Base-by-base conservation (phyloP, 139 green algal species). In the Chlorella sp. region DNA sequence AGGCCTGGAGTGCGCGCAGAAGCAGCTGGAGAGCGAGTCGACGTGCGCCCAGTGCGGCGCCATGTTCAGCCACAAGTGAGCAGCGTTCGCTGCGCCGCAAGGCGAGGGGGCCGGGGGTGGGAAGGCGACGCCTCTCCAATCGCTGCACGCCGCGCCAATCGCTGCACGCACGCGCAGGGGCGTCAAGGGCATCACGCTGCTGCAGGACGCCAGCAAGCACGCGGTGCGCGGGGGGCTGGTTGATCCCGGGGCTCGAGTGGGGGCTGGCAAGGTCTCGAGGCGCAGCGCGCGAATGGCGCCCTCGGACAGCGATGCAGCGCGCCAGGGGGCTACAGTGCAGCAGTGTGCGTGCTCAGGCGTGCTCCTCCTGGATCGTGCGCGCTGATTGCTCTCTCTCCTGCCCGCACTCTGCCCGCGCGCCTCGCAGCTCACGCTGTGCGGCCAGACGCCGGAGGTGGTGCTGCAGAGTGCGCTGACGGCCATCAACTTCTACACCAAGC, bases 401-500 rank as follows among this genome's bases (percentile, higher is more conserved):
- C 51, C 51, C 3, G 51, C 51, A 5, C 51, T 55, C 42, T 55
- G 14, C 42, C 51, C 29, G 51, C 14, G 26, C 42, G 26, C n/a
- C 5, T 30, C 80, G 71, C 72, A 82, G 74, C 62, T 87, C 27
- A 31, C 62, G 6, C 61, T 89, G 22, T 81, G 55, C 23, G 85
- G 82, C 4, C 82, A 88, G 70, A 76, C 80, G 24, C 82, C 82
- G 14, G 74, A 83, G 31, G 75, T 79, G 31, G 73, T 81, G 1
- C 35, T 89, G 62, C 76, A 63, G 2, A 81, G 31, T 2, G 82
- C 85, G 2, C 34, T 85, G 51, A 62, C 69, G 4, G 65, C 76
- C 5, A 74, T 89, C 35, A 68, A 87, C 5, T 89, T 87, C 69
- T 80, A 76, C 35, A 51, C 77, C 34, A 67, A 79, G 35, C 80